Base-by-base conservation (phyloP, 2,329 filamentous ascomycete genomes). In the Trichoderma sp. region DNA sequence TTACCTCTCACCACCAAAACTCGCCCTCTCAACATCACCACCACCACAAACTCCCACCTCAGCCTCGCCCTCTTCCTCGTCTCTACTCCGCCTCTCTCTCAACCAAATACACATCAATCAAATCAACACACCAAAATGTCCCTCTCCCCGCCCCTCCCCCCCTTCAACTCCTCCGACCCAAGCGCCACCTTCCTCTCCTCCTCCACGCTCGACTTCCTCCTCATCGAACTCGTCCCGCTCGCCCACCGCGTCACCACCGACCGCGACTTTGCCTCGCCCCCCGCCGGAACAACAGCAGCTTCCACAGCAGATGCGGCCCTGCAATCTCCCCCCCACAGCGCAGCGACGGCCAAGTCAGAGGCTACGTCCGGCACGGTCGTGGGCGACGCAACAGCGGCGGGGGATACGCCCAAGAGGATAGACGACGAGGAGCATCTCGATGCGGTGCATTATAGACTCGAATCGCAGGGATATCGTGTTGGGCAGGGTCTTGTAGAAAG, bases 191-290 rank as follows among this genome's bases (percentile, higher is more conserved):
- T 94, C 82, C 86, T 97, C 75, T 91, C 88, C 82, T 89, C 91
- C 69, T 96, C 95, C 59, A 94, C 92, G 79, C 89, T 99, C 75
- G 96, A 99, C 81, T 91, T 99, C 75, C 88, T 99, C 68, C 88
- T 99, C 75, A 98, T 98, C 78, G 96, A 99, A 83, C 88, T 99
- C 68, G 96, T 99, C 19, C 96, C 96, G 49, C 91, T 98, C 84
- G 92, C 95, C 5, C 93, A 96, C 80, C 90, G 96, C 73, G 86
- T 98, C 71, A 90, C 93, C 27, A 88, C 90, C 76, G 91, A 96
- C 76, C 85, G 93, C 5, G 88, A 89, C 70, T 82, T 81, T 35
- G 78, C 81, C 37, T 56, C 66, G 21, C 24, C 66, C 29, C n/a
- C 55, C 70, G 68, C 47, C 2, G 21, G n/a, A 1, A 40, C 19